Conservation (phyloP, 164 flowering plant species). For the Vitis vinifera region ASM3070453v1 NC_081817.1:975001-975500, state of each 20-base stretch:
- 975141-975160: neutral
- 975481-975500: no score
- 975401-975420: no score
- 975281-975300: neutral
- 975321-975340: neutral
- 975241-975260: neutral
- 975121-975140: neutral
- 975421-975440: no score
- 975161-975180: neutral
- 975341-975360: no score
- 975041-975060: neutral
- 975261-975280: neutral
- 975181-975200: neutral
- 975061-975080: neutral
- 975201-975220: neutral
- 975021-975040: conserved; percentile 5
- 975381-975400: no score
- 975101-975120: neutral
- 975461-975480: no score
- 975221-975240: conserved; percentile 1
- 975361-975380: no score
- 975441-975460: no score
- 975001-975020: neutral
- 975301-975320: neutral
- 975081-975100: neutral